Evolutionary conservation across 495 filamentous ascomycete species (phyloP), one percentile per base, ranked within the genome.

Genomic region (Penicillium paxilli): DNA sequence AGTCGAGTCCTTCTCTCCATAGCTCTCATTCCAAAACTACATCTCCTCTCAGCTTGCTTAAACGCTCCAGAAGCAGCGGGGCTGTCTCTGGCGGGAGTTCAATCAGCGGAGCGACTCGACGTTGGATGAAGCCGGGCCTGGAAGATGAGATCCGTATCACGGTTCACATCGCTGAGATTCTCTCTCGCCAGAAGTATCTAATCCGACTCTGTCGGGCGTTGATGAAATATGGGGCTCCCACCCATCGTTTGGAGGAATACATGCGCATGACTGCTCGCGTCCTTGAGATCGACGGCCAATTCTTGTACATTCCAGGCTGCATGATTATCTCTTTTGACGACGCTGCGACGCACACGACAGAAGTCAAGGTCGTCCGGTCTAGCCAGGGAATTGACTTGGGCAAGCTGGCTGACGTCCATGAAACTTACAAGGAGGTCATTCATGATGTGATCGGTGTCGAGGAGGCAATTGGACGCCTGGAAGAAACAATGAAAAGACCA

Each of bases 311-410:
- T 20, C 93, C 93, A 2, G 90, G 90, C 17, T 95, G 90, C 62
- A 98, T 97, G 93, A 89, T 98, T 55, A 87, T 96, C 53, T 91
- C 90, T 4, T 97, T 98, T 63, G 93, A 96, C 62, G 93, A 98
- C 71, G 79, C 82, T 21, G 81, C 85, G 21, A 95, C 91, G 8
- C 92, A 96, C 63, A 96, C 93, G 8, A 91, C 92, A 6, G 93
- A 96, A 67, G 89, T 97, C 47, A 93, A 94, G 68, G 83, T 98
- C 38, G 87, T 98, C 11, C 83, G 89, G 24, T 78, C 83, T 7
- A 70, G 68, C 2, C 89, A 92, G 66, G 92, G 89, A 0, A 81
- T 97, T 38, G 88, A 98, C 68, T 76, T 98, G 9, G 90, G 91
- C 7, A 89, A 87, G 52, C 77, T 98, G 23, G 81, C 88, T 10